Percentiles rank a stretch among this genome's conserved stretches.
phyloP scores from a whole-genome alignment of 2,329 filamentous ascomycete species.

The Dissoconium aciculare region DNA sequence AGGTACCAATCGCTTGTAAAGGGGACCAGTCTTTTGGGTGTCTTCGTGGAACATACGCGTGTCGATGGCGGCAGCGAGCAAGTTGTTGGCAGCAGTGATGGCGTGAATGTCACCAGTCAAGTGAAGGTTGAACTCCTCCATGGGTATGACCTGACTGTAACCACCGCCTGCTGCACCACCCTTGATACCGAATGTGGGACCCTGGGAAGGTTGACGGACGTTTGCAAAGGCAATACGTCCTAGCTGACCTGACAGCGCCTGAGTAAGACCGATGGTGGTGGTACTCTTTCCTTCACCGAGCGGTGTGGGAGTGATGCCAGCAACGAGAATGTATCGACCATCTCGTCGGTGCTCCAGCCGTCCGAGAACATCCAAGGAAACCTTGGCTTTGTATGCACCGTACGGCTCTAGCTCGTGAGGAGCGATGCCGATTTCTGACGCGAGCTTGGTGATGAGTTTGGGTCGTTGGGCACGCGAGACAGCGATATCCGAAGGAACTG shows the following conservation, averaged over 20 bases:
- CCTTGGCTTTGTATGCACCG: constrained; percentile 90
- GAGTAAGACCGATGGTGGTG: constrained; percentile 87
- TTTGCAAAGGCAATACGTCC: constrained; percentile 87
- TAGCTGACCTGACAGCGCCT: constrained; percentile 80
- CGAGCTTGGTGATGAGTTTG: constrained; percentile 78
- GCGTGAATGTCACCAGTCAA: constrained; percentile 96
- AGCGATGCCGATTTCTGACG: constrained; percentile 74
- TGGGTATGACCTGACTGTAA: constrained; percentile 97
- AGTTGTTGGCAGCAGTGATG: constrained; percentile 91
- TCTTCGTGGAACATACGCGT: constrained; percentile 97
- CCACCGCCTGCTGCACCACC: constrained; percentile 92
- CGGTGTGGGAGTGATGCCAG: constrained; percentile 91
- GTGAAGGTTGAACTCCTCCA: constrained; percentile 99
- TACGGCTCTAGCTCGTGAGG: constrained; percentile 87
- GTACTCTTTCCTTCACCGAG: constrained; percentile 97
- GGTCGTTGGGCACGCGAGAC: constrained; percentile 79
- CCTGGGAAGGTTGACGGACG: constrained; percentile 90
- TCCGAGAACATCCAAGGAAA: constrained; percentile 67
- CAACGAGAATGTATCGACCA: constrained; percentile 82
- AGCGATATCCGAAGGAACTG: constrained; percentile 90
- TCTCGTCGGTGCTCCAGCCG: constrained; percentile 75
- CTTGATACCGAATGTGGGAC: constrained; percentile 97
- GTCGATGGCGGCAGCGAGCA: constrained; percentile 89
- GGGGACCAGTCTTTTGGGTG: constrained; percentile 76
- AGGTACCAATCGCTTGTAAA: constrained; percentile 80